phyloP scores from a whole-genome alignment of 2,329 filamentous ascomycete species.

The Fusarium poae region DNA sequence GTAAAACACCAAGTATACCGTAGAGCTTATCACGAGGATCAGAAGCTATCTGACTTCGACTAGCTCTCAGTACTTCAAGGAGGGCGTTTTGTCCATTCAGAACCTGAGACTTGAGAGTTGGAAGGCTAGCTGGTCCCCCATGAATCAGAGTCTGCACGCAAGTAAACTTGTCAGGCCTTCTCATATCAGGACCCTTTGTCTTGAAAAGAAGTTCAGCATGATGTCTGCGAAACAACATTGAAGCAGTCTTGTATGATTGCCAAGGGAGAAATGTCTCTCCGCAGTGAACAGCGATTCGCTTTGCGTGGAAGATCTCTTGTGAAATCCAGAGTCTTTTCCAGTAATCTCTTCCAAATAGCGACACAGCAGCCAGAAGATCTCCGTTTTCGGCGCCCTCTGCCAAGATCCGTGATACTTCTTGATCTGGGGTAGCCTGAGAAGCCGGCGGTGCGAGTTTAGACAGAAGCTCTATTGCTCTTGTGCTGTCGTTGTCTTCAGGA shows the following conservation, averaged over 20 bases:
- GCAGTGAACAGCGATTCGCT: constrained; percentile 18
- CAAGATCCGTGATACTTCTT: not conserved
- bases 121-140: constrained; percentile 18
- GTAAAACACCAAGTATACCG: constrained; percentile 25
- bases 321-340: constrained; percentile 31
- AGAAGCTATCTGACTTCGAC: constrained; percentile 16
- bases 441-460: not conserved
- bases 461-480: constrained; percentile 4
- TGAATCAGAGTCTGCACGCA: constrained; percentile 20
- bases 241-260: constrained; percentile 14
- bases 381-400: constrained; percentile 6
- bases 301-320: constrained; percentile 32
- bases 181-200: not conserved
- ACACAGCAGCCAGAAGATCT: constrained; percentile 18
- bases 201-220: constrained; percentile 19
- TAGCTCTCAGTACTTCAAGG: constrained; percentile 19
- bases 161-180: constrained; percentile 22
- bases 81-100: constrained; percentile 4
- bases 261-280: constrained; percentile 12
- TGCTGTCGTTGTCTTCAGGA: constrained; percentile 21
- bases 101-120: not conserved
- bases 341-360: constrained; percentile 27
- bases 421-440: not conserved
- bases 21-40: constrained; percentile 31
- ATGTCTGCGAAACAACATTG: not conserved